Evolutionary conservation across 2,329 filamentous ascomycete genomes (phyloP), one percentile per base, ranked within the genome.

Genomic region (Coniella vitis): DNA sequence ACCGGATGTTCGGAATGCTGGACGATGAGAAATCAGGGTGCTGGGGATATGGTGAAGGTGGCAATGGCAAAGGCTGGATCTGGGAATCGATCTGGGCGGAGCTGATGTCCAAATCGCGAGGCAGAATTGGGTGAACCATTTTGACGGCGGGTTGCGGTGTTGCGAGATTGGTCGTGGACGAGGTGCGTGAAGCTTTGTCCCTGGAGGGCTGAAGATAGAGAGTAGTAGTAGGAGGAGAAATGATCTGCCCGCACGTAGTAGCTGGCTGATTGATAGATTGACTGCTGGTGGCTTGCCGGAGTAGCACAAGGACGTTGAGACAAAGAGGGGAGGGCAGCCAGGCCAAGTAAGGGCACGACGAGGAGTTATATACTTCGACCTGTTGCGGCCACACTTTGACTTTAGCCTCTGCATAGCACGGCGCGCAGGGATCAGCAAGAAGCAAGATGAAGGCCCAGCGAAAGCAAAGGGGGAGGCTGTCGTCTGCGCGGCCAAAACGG

Each of bases 101-200:
- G 13, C 48, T 42, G 41, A 51, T 37, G 36, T 45, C 49, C 35
- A 54, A 46, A 19, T 49, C 52, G 39, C 39, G 49, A 16, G 51
- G 47, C 7, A 55, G 45, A n/a, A 34, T 45, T 32, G 53, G 51
- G 38, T 46, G 47, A 16, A 52, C 53, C 53, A 55, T 55, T 7
- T 40, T 53, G 40, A 12, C 20, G 35, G 22, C 16, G 43, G 9
- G 20, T 29, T 5, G 10, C 25, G 5, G 25, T 10, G 25, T 29
- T n/a, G n/a, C n/a, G n/a, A n/a, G n/a, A n/a, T n/a, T n/a, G 25
- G 10, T 10, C 21, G 17, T 36, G 37, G 17, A 31, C 21, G n/a
- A 41, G 38, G 29, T 16, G 25, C 16, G 21, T 21, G 38, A 14
- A n/a, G 38, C 13, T 25, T 40, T n/a, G 19, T 17, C 14, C 17